phyloP scores from a whole-genome alignment of 768 basidiomycete genomes.

The Rhodotorula paludigena region DNA sequence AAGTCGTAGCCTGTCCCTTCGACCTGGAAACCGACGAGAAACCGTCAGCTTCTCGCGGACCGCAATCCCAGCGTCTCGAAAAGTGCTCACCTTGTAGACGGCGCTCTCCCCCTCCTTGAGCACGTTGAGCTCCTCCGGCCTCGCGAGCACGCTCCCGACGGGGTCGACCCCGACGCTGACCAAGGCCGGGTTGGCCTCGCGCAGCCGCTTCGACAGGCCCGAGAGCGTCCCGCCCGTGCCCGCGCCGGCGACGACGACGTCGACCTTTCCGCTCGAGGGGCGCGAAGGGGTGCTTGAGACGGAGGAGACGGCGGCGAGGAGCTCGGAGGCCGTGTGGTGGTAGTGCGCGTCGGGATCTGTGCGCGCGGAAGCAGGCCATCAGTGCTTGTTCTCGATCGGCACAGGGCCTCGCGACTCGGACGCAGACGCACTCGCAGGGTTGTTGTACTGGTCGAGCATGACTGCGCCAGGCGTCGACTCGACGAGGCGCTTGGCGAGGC shows the following conservation, averaged over 20 bases:
- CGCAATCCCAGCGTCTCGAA: no score
- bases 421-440: constrained; percentile 62
- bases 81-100: constrained; percentile 53
- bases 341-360: constrained; percentile 64
- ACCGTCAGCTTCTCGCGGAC: no score
- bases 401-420: no score
- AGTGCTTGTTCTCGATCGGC: background rate
- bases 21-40: constrained; percentile 47
- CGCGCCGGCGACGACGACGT: constrained; percentile 75
- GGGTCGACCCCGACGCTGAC: constrained; percentile 86
- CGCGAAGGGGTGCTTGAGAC: constrained; percentile 74
- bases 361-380: background rate
- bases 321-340: constrained; percentile 82
- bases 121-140: constrained; percentile 62
- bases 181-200: constrained; percentile 71
- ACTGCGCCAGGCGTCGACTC: constrained; percentile 74
- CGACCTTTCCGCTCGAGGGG: constrained; percentile 57
- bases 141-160: constrained; percentile 83
- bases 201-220: constrained; percentile 74
- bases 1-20: constrained; percentile 79
- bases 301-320: constrained; percentile 75
- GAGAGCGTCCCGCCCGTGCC: constrained; percentile 95
- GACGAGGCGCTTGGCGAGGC: constrained; percentile 75
- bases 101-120: constrained; percentile 50
- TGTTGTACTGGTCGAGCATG: constrained; percentile 80